Conservation (phyloP, 257 asterid genomes). For the Paraleonurus japonicus region DNA sequence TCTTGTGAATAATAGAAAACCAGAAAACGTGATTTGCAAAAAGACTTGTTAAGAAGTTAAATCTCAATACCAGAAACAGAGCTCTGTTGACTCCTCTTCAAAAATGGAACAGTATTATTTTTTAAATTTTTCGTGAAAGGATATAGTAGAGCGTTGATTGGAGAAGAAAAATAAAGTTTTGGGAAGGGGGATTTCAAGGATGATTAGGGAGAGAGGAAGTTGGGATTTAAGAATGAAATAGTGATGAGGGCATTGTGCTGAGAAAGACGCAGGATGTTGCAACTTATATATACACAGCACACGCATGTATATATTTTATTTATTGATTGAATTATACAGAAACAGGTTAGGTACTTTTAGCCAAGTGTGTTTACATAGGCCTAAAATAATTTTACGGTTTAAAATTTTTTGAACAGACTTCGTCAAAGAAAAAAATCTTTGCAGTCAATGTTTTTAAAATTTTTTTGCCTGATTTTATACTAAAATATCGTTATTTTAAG, state of each 20-base stretch:
- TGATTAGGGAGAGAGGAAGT: constrained; percentile 29
- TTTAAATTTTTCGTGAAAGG: not conserved
- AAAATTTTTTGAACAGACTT: too few species aligned
- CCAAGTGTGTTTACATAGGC: not conserved
- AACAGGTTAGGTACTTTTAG: not conserved
- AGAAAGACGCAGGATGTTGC: constrained; percentile 12
- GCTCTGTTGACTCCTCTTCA: constrained; percentile 6
- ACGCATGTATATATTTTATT: not conserved
- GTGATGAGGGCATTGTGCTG: not conserved
- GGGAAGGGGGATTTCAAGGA: constrained; percentile 38
- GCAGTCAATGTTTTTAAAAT: too few species aligned
- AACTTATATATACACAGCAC: not conserved
- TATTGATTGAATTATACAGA: too few species aligned
- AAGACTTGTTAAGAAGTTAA: not conserved
- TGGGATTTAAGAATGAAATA: constrained; percentile 26
- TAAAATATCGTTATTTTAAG: not conserved
- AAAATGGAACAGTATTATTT: not conserved
- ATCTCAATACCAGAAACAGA: constrained; percentile 22
- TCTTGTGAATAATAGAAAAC: constrained; percentile 25
- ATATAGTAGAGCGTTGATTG: constrained; percentile 15
- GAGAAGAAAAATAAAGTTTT: constrained; percentile 22
- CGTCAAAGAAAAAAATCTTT: too few species aligned
- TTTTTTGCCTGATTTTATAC: not conserved
- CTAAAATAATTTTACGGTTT: too few species aligned
- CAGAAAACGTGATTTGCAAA: constrained; percentile 8